These are phyloP conservation scores for Starmerella ratchasimensis DNA, from an alignment of 805 yeast genomes.

Conservation along the genomic window DNA sequence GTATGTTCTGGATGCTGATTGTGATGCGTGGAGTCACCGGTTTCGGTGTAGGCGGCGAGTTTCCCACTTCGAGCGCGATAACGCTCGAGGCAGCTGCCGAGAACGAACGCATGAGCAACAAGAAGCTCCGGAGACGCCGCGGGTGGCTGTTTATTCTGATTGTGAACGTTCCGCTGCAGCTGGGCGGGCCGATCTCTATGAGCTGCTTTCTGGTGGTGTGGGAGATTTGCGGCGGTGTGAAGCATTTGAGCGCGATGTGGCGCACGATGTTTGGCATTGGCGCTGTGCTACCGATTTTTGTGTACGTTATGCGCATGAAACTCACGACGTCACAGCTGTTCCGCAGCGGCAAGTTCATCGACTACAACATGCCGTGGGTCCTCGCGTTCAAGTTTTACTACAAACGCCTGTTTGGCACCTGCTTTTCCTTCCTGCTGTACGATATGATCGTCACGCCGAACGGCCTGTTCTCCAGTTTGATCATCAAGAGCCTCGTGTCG, in stretches of 20 bases:
- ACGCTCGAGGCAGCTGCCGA: slow-evolving; percentile 59
- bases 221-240: slow-evolving; percentile 37
- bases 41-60: slow-evolving; percentile 68
- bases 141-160: slow-evolving; percentile 54
- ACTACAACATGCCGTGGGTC: slow-evolving; percentile 40
- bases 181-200: slow-evolving; percentile 70
- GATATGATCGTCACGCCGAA: slow-evolving; percentile 74
- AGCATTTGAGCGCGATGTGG: slow-evolving; percentile 43
- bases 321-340: slow-evolving; percentile 56
- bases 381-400: slow-evolving; percentile 54
- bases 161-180: slow-evolving; percentile 57
- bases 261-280: slow-evolving; percentile 60
- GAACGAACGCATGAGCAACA: slow-evolving; percentile 13
- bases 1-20: slow-evolving; percentile 66
- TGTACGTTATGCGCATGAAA: slow-evolving; percentile 56
- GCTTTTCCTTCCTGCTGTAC: slow-evolving; percentile 65
- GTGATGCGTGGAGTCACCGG: slow-evolving; percentile 67
- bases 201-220: slow-evolving; percentile 54
- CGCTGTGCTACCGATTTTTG: slow-evolving; percentile 59
- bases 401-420: slow-evolving; percentile 56
- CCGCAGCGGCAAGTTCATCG: slow-evolving; percentile 49
- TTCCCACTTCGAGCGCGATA: slow-evolving; percentile 53
- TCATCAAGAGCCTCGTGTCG: slow-evolving; percentile 39
- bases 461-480: slow-evolving; percentile 53
- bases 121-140: slow-evolving; percentile 31